phyloP scores from a whole-genome alignment of 2,329 filamentous ascomycete species.

The Aspergillus tamarii region DNA sequence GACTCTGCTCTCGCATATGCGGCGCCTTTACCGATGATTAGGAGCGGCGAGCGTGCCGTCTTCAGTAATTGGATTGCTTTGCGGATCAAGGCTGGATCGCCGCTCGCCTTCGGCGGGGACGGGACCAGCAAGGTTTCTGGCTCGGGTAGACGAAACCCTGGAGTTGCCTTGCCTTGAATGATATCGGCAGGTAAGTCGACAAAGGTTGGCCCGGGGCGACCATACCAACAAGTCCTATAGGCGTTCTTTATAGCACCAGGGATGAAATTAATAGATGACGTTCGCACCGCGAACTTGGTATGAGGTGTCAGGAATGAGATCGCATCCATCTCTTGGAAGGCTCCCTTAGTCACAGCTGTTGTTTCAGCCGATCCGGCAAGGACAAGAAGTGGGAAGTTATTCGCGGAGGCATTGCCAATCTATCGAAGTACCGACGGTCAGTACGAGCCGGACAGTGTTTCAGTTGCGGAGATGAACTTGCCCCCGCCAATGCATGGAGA shows the following conservation, averaged over 20 bases:
- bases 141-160: slow-evolving; percentile 26
- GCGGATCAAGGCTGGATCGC: slow-evolving; percentile 48
- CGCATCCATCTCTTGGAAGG: slow-evolving; percentile 62
- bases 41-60: slow-evolving; percentile 53
- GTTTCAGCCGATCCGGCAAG: slow-evolving; percentile 59
- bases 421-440: slow-evolving; percentile 21
- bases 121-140: slow-evolving; percentile 37
- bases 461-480: slow-evolving; percentile 32
- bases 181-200: slow-evolving; percentile 61
- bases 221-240: slow-evolving; percentile 58
- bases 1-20: slow-evolving; percentile 57
- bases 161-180: slow-evolving; percentile 48
- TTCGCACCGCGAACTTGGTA: slow-evolving; percentile 55
- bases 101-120: slow-evolving; percentile 47
- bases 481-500: slow-evolving; percentile 60
- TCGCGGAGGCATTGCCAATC: slow-evolving; percentile 56
- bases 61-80: slow-evolving; percentile 51
- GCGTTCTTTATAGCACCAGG: slow-evolving; percentile 54
- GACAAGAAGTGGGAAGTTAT: slow-evolving; percentile 59
- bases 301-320: slow-evolving; percentile 57
- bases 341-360: slow-evolving; percentile 55
- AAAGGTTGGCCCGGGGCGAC: slow-evolving; percentile 56
- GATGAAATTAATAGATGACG: slow-evolving; percentile 50
- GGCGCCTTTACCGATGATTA: slow-evolving; percentile 60
- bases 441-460: background rate